Evolutionary conservation across 495 filamentous ascomycete genomes (phyloP), one percentile per base, ranked within the genome.

Genomic region (Hypomontagnella monticulosa): DNA sequence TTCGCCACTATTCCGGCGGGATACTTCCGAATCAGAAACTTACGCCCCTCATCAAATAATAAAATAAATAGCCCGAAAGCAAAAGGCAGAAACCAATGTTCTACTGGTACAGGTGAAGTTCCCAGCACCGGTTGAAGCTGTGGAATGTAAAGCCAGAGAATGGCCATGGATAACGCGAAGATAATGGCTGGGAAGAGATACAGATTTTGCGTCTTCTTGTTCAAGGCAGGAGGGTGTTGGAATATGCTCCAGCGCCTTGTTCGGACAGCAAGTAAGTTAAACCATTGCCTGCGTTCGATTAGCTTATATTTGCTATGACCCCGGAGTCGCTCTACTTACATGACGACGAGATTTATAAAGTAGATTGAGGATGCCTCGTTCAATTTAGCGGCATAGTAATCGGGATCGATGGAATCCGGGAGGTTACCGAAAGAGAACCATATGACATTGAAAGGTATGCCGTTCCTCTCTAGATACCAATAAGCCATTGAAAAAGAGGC

Each of bases 301-400:
- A 57, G 19, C 10, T 20, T 0, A 6, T 9, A 37, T 20, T 23
- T n/a, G 8, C 10, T 6, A 1, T 19, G 30, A 1, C 9, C 32
- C 3, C 11, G 11, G 34, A 18, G 10, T 10, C 15, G 9, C 4
- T n/a, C 14, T 1, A 67, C 79, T 71, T 71, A 84, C 86, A 89
- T 88, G 4, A 89, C 83, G 5, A 92, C 87, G 7, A 92, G 76
- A n/a, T 83, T 90, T 30, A 91, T 83, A 62, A 92, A 92, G 66
- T 92, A 92, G 34, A 91, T 85, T 19, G 82, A 85, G 23, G 83
- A 86, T 16, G 86, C 88, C 42, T 82, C 79, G 57, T 87, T 88
- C 12, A 87, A 67, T 18, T 79, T 73, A 16, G 73, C 69, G 4
- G 73, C 78, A 49, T 78, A 82, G 49, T 74, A 83, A 27, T 84